These are phyloP conservation scores for Rossbeevera mucosa DNA, from an alignment of 768 basidiomycete species.

Conservation along the genomic window DNA sequence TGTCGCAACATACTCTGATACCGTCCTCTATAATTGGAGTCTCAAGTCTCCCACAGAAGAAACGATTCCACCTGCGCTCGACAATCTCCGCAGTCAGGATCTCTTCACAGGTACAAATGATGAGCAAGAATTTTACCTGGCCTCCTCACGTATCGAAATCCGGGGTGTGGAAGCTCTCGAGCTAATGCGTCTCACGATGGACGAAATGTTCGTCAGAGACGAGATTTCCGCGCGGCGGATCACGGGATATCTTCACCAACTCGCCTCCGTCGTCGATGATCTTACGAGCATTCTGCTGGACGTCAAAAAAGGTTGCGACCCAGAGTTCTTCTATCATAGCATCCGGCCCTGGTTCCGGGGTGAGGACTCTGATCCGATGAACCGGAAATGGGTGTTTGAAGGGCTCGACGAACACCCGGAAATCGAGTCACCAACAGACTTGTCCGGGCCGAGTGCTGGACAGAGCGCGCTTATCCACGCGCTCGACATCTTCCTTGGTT, in stretches of 20 bases:
- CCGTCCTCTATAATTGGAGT: slow-evolving; percentile 84
- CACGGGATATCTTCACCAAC: slow-evolving; percentile 56
- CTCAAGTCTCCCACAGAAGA: slow-evolving; percentile 28
- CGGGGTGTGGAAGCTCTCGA: slow-evolving; percentile 80
- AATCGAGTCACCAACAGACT: slow-evolving; percentile 43
- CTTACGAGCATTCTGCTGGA: slow-evolving; percentile 55
- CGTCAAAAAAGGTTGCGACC: slow-evolving; percentile 68
- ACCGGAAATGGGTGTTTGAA: slow-evolving; percentile 54
- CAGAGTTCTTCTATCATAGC: slow-evolving; percentile 63
- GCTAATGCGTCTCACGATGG: slow-evolving; percentile 80
- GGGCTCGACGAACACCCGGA: slow-evolving; percentile 48
- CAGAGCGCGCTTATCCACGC: slow-evolving; percentile 77
- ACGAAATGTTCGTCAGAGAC: slow-evolving; percentile 82
- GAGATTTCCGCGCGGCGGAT: slow-evolving; percentile 59
- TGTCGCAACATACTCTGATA: slow-evolving; percentile 85
- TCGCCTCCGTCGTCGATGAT: slow-evolving; percentile 61
- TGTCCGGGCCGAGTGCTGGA: slow-evolving; percentile 78
- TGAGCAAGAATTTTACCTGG: slow-evolving; percentile 85
- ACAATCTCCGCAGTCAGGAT: slow-evolving; percentile 61
- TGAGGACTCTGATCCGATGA: slow-evolving; percentile 46
- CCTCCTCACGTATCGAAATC: slow-evolving; percentile 82
- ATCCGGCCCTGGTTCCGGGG: slow-evolving; percentile 84
- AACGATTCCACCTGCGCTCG: slow-evolving; percentile 36
- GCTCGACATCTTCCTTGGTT: slow-evolving; percentile 67
- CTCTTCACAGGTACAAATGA: slow-evolving; percentile 75